Evolutionary conservation across 345 rosid species (phyloP).

Genomic region (Firmiana major): DNA sequence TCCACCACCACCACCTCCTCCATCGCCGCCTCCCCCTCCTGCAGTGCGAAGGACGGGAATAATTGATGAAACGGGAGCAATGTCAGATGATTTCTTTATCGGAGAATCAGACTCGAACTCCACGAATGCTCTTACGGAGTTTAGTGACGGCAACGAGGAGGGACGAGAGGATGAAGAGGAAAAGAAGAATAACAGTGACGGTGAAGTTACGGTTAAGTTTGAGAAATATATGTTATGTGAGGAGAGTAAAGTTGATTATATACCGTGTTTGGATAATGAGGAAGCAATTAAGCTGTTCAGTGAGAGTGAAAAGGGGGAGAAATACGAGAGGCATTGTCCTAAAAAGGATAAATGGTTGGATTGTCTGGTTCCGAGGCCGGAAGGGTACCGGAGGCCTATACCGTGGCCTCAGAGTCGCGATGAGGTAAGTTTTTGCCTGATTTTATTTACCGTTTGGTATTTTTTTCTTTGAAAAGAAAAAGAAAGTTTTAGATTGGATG

Average conservation of each 20-base stretch:
- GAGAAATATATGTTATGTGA: constrained; percentile 34
- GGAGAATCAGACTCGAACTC: constrained; percentile 39
- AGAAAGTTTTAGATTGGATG: background rate
- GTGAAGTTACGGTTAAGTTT: constrained; percentile 10
- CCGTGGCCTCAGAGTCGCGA: constrained; percentile 68
- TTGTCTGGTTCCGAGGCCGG: constrained; percentile 56
- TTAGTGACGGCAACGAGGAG: constrained; percentile 20
- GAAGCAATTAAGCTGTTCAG: constrained; percentile 36
- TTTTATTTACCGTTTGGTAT: background rate
- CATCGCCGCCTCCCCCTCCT: constrained; percentile 21
- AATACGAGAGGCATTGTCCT: constrained; percentile 58
- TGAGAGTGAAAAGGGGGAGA: constrained; percentile 24
- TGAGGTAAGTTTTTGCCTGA: constrained; percentile 31
- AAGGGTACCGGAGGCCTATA: constrained; percentile 43
- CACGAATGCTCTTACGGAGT: background rate
- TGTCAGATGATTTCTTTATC: constrained; percentile 43
- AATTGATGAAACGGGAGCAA: constrained; percentile 55
- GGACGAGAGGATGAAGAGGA: constrained; percentile 6
- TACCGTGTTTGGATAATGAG: constrained; percentile 48
- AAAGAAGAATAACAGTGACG: background rate
- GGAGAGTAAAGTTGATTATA: constrained; percentile 33
- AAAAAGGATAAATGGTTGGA: constrained; percentile 24
- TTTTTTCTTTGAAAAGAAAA: background rate
- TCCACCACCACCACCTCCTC: constrained; percentile 7
- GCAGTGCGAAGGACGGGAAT: constrained; percentile 44